A percentile compares a stretch with the other conserved stretches of the same genome.
Conservation (phyloP, 495 filamentous ascomycete species). For the Talaromyces adpressus region DNA sequence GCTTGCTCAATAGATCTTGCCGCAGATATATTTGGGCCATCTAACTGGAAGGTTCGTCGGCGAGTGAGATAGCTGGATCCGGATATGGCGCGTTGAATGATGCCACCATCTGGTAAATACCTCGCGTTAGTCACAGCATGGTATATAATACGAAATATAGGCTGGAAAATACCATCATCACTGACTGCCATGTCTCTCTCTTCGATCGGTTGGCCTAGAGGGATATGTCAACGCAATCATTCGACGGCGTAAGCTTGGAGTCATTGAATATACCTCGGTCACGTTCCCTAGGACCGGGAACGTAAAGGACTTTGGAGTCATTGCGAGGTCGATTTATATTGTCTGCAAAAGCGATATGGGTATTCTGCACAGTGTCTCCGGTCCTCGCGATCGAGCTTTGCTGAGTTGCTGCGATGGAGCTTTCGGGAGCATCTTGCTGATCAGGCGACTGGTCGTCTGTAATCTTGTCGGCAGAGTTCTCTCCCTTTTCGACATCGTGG, state of each 20-base stretch:
- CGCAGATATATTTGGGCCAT: neutral
- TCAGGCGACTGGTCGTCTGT: neutral
- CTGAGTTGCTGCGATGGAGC: neutral
- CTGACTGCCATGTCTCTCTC: neutral
- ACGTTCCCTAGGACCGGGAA: constrained; percentile 25
- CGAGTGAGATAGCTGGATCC: constrained; percentile 1
- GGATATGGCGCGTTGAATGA: neutral
- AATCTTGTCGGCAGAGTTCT: neutral
- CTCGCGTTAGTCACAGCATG: too few species aligned
- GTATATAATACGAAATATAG: too few species aligned
- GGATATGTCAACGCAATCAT: neutral
- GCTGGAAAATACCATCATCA: neutral
- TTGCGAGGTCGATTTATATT: neutral
- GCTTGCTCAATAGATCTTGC: neutral
- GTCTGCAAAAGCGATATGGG: constrained; percentile 14
- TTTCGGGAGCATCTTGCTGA: neutral
- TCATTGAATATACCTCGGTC: constrained; percentile 21
- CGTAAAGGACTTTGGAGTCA: constrained; percentile 22
- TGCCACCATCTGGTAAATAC: too few species aligned
- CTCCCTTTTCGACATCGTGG: neutral
- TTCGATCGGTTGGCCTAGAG: neutral
- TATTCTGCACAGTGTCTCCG: neutral
- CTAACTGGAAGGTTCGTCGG: neutral
- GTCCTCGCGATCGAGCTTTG: neutral
- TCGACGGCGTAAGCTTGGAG: too few species aligned